Base-by-base conservation (phyloP, 2,329 filamentous ascomycete species). In the Bipolaris zeicola region DNA sequence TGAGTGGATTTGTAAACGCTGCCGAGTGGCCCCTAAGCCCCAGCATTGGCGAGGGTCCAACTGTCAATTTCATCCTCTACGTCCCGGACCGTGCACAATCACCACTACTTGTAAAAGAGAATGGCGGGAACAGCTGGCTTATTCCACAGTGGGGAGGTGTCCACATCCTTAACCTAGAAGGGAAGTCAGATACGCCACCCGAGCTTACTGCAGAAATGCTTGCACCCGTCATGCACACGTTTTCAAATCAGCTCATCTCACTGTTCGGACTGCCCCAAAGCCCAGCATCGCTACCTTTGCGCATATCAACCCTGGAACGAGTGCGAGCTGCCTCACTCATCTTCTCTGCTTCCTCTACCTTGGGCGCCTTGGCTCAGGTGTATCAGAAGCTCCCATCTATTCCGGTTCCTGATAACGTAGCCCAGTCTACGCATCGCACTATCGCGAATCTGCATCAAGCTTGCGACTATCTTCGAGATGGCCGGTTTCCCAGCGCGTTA, bases 1-100 rank as follows among this genome's bases (percentile, higher is more conserved):
- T 99, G 1, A 92, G 91, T 36, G 93, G 91, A 1, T 99, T 99
- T 71, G 92, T 99, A 76, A 99, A 99, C 70, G 93, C 94, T 2
- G 95, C 95, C 2, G 95, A 99, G 78, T 99, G 95, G 95, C 95
- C 95, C 0, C 79, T 99, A 2, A 96, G 90, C 60, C 94, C 94
- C 0, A 96, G 92, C 54, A 98, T 99, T 64, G 95, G 93, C 39
- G 87, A 87, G 16, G 94, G 94, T 0, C 95, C 95, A 1, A 99
- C 95, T 0, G 88, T 99, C 70, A 98, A 99, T 77, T 98, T 99
- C 73, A 88, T 98, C 54, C 83, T 98, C 26, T 99, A 95, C 70
- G 87, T 96, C 6, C 92, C 93, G 5, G 87, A 91, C 55, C 85
- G 89, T 56, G 78, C 78, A 6, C 82, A 87, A 58, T 83, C 82